Evolutionary conservation across 768 basidiomycete species (phyloP).

Genomic region (Clathrus columnatus): DNA sequence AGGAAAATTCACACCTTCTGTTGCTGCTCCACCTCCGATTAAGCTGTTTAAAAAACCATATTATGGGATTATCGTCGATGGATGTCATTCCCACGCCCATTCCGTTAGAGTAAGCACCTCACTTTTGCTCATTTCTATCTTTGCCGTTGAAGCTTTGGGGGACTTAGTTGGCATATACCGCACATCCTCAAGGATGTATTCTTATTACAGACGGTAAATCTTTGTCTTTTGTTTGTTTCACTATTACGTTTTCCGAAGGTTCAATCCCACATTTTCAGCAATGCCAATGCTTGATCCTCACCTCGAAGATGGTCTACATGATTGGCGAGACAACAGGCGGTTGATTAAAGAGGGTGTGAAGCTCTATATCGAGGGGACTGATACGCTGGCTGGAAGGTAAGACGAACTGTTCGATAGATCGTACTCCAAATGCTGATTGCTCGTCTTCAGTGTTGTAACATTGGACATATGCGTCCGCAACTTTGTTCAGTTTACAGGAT

Average conservation of each 20-base stretch:
- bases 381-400: conserved; percentile 83
- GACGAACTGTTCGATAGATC: conserved; percentile 14
- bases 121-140: neutral
- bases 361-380: conserved; percentile 76
- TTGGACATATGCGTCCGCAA: conserved; percentile 82
- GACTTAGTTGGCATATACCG: conserved; percentile 67
- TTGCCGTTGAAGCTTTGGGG: neutral
- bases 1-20: neutral
- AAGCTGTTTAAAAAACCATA: conserved; percentile 56
- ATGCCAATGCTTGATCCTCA: conserved; percentile 83
- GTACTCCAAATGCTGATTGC: neutral
- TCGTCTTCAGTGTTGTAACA: conserved; percentile 54
- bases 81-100: conserved; percentile 85
- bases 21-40: conserved; percentile 26
- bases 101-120: conserved; percentile 63
- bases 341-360: conserved; percentile 76
- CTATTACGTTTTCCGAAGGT: neutral
- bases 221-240: neutral
- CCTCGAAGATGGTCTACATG: conserved; percentile 73
- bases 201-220: conserved; percentile 79
- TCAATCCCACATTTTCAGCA: conserved; percentile 33
- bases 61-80: conserved; percentile 87
- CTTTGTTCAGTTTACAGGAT: conserved; percentile 75
- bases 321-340: conserved; percentile 78
- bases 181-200: conserved; percentile 78